A percentile compares a stretch with the other conserved stretches of the same genome.
These are phyloP conservation scores for Lasiodiplodia citricola DNA, from an alignment of 2,329 filamentous ascomycete species.

Conservation along the genomic window DNA sequence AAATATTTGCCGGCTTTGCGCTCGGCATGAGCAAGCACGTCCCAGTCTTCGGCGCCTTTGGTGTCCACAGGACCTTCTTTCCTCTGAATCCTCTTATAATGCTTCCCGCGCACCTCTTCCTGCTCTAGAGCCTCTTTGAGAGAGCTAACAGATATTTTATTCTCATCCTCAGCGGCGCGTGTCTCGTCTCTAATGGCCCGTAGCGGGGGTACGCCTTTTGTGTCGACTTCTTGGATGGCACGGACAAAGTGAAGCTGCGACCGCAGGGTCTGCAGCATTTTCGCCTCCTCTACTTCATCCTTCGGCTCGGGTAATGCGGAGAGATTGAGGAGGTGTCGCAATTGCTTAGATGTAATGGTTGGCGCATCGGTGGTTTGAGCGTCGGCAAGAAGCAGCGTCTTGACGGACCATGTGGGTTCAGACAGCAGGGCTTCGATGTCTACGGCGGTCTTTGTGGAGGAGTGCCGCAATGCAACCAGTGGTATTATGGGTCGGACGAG, in stretches of 20 bases:
- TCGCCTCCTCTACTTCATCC: slow-evolving; percentile 64
- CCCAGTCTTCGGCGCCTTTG: slow-evolving; percentile 66
- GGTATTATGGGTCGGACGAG: neutral
- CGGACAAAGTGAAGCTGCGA: slow-evolving; percentile 91
- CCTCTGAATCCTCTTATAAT: slow-evolving; percentile 56
- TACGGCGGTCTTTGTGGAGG: slow-evolving; percentile 11
- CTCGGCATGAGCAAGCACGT: slow-evolving; percentile 70
- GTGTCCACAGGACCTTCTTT: slow-evolving; percentile 48
- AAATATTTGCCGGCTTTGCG: slow-evolving; percentile 75
- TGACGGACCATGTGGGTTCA: slow-evolving; percentile 82
- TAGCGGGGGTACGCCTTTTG: slow-evolving; percentile 73
- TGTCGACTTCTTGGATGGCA: slow-evolving; percentile 80
- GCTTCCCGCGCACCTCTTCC: slow-evolving; percentile 66
- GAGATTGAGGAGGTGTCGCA: slow-evolving; percentile 85
- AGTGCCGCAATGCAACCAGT: neutral
- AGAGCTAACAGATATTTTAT: slow-evolving; percentile 64
- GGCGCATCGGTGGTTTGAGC: slow-evolving; percentile 36
- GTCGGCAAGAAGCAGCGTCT: slow-evolving; percentile 68
- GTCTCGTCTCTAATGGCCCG: slow-evolving; percentile 84
- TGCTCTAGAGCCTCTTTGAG: slow-evolving; percentile 61
- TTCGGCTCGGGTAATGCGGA: slow-evolving; percentile 82
- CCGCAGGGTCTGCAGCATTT: slow-evolving; percentile 75
- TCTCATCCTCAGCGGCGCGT: slow-evolving; percentile 57
- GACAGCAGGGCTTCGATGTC: slow-evolving; percentile 58
- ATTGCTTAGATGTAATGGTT: slow-evolving; percentile 67